Evolutionary conservation across 352 stramenopile species (phyloP), one percentile per base, ranked within the genome.

Genomic region (Pythium utonaiense): DNA sequence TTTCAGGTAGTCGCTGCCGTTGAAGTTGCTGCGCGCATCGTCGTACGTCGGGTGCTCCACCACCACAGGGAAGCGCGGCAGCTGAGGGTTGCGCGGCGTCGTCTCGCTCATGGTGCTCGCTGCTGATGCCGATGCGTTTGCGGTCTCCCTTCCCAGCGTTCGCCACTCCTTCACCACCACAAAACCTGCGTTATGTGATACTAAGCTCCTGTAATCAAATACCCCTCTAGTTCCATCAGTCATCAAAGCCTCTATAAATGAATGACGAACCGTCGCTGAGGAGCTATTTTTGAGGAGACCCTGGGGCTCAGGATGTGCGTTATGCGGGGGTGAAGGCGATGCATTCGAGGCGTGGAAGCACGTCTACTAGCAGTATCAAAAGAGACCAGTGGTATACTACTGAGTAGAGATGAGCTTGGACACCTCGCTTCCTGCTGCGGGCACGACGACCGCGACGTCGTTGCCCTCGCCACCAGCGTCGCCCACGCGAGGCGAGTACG

Each of bases 21-120:
- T 75, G 53, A 90, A 92, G 77, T 92, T 92, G 58, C 45, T 42
- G 60, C 83, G 83, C 38, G 88, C 62, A 61, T 94, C 82, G 44
- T 64, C 76, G 65, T 83, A 92, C 55, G 73, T 89, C 62, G 83
- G 83, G 69, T 93, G 78, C 72, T 89, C 74, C 25, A 84, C 78
- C 71, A 87, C 88, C 68, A 93, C 80, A 17, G 83, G 83, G 74
- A 87, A 93, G 65, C 70, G 75, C 52, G 83, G 73, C 50, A 67
- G 63, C 62, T 70, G 69, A 67, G 83, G 81, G 72, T 91, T 80
- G 22, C 62, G 72, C 53, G 71, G 58, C 55, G 73, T 67, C 61
- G 54, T 45, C 24, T 81, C 68, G 69, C 74, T 87, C 76, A 86
- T 89, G 40, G 25, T 69, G 30, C 12, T 45, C 44, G 14, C 19